These are phyloP conservation scores for Phaeosphaeriaceae sp. DNA, from an alignment of 2,329 filamentous ascomycete genomes.

Conservation along the genomic window DNA sequence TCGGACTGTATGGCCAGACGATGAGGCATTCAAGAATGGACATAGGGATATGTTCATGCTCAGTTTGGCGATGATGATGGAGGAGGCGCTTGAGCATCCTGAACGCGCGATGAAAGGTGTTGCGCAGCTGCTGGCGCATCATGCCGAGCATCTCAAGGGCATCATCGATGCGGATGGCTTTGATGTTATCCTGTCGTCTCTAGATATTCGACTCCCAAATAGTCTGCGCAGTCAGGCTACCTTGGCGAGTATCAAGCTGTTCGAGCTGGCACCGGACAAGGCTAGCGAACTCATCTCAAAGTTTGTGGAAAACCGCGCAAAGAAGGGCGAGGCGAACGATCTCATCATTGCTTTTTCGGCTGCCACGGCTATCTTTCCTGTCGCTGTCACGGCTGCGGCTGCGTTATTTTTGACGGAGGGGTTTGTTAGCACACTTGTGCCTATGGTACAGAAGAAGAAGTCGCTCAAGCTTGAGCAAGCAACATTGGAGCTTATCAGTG, in stretches of 20 bases:
- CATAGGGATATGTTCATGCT: slow-evolving; percentile 72
- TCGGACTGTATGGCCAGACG: slow-evolving; percentile 49
- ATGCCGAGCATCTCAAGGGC: slow-evolving; percentile 60
- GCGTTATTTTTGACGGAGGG: slow-evolving; percentile 86
- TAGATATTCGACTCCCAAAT: slow-evolving; percentile 81
- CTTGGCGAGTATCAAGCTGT: slow-evolving; percentile 80
- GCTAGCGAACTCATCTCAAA: slow-evolving; percentile 73
- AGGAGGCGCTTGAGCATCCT: slow-evolving; percentile 79
- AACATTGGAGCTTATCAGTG: slow-evolving; percentile 87
- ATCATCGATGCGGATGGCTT: slow-evolving; percentile 77
- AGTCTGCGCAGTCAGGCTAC: slow-evolving; percentile 81
- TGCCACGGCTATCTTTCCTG: slow-evolving; percentile 85
- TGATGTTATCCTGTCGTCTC: slow-evolving; percentile 83
- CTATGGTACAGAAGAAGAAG: slow-evolving; percentile 81
- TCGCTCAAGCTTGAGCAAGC: slow-evolving; percentile 85
- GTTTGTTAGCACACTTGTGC: slow-evolving; percentile 78
- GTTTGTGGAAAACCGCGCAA: slow-evolving; percentile 76
- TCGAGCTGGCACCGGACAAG: slow-evolving; percentile 76
- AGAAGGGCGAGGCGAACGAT: slow-evolving; percentile 82
- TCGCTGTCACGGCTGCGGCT: slow-evolving; percentile 77
- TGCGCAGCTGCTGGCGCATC: slow-evolving; percentile 63
- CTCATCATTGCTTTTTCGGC: slow-evolving; percentile 92
- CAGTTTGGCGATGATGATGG: slow-evolving; percentile 87
- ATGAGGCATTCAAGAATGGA: slow-evolving; percentile 54
- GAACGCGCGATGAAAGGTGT: slow-evolving; percentile 68